Evolutionary conservation across 2,329 filamentous ascomycete species (phyloP), one percentile per base, ranked within the genome.

Genomic region (Dendrostoma leiphaemia): DNA sequence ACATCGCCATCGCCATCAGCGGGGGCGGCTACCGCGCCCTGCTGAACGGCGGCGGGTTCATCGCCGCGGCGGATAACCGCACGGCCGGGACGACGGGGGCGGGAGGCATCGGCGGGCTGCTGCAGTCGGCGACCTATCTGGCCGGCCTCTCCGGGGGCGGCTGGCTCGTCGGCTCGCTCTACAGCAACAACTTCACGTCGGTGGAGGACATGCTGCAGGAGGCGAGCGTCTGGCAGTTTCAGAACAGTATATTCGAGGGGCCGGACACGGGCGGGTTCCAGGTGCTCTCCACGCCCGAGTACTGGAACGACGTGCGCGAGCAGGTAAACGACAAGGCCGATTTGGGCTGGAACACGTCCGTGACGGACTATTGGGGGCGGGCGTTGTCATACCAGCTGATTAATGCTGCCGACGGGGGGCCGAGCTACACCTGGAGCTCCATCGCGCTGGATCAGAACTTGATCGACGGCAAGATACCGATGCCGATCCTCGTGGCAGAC

Each of bases 321-420:
- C 75, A 82, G n/a, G 86, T 90, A 0, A 54, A 71, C 0, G 71
- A 64, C 19, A 93, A 92, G 73, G 62, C 65, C 1, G 70, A 85
- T 55, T 85, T 85, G 15, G 82, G 84, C 1, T 91, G 79, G 65
- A 74, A 85, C 43, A 82, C 81, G 3, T 88, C 89, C 8, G 78
- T 96, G 54, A 96, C 92, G 0, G 92, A 97, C 73, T 91, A 91
- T 69, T 96, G 91, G 88, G 90, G 89, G 26, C 87, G 91, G 54
- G 89, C 89, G 44, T 78, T 96, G n/a, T 86, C 86, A 1, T 95
- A 88, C 71, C 91, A 96, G 72, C 80, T 96, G 45, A 81, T 96
- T 66, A 89, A 93, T 65, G 88, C 83, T 6, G 79, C 78, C 1
- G 72, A 89, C 57, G 92, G 91, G 35, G 91, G 90, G 0, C 83